Evolutionary conservation across 345 rosid genomes (phyloP), one percentile per base, ranked within the genome.

Genomic region (Aurinia saxatilis): DNA sequence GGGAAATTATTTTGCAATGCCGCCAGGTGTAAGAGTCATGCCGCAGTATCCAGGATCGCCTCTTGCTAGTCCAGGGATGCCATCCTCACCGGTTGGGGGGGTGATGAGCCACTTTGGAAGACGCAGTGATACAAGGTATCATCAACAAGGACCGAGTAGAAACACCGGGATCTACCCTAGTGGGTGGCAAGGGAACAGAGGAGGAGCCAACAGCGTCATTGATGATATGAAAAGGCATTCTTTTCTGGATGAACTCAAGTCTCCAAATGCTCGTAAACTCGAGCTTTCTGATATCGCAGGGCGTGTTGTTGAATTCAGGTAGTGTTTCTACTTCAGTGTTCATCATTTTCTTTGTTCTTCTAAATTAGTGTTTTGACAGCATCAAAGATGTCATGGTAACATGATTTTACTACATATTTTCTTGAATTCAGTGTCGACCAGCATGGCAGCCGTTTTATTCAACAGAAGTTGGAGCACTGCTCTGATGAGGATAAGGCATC

Each of bases 371-470:
- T 57, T 50, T 56, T 63, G 13, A 41, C 41, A 56, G 59, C 55
- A 10, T 38, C 34, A 16, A 36, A 33, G 10, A 5, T 63, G 13
- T 19, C 17, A 18, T 46, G 8, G 6, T 41, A 18, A 54, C 46
- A 47, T 44, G 10, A 33, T 41, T 57, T 54, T 30, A 15, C 39
- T 51, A 37, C 36, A 51, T 46, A 25, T 39, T 45, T 65, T 53
- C 47, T 64, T 49, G 16, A 47, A 65, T 74, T 68, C 88, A 93
- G 99, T 66, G 84, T 83, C 71, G 99, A 93, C 79, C 97, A 90
- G 75, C 99, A 95, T 67, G 99, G 99, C 63, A 95, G 97, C 75
- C 97, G 99, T 23, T 95, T 86, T 77, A 95, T 95, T 73, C 99
- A 95, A 78, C 96, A 95, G 78, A 90, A 95, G 80, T 64, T 90